phyloP scores from a whole-genome alignment of 2,329 filamentous ascomycete genomes.

The Aureobasidium sp. region DNA sequence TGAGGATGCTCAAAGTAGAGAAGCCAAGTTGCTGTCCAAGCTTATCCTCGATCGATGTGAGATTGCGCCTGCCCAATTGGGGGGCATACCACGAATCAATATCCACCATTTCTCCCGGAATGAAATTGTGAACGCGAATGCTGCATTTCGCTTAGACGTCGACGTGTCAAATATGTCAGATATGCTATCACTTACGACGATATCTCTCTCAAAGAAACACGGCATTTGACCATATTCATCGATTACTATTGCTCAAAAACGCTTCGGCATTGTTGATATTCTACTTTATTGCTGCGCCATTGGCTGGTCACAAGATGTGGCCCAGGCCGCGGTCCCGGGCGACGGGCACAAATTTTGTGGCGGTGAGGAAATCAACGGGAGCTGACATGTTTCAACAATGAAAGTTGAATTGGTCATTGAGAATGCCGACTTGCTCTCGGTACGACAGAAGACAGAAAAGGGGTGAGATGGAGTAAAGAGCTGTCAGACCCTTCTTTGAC shows the following conservation, averaged over 20 bases:
- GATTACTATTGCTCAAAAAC: not conserved
- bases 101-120: not conserved
- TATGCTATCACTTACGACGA: not conserved
- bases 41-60: not conserved
- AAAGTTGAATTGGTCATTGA: not conserved
- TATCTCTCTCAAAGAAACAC: not conserved
- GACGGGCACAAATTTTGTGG: not conserved
- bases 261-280: not conserved
- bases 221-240: not conserved
- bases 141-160: not conserved
- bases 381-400: constrained; percentile 4
- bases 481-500: not conserved
- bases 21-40: not conserved
- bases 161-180: not conserved
- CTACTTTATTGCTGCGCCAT: not conserved
- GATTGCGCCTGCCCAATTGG: constrained; percentile 1
- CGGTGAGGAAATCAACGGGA: not conserved
- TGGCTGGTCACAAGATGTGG: constrained; percentile 3
- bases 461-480: not conserved
- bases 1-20: not conserved
- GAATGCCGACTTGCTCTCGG: not conserved
- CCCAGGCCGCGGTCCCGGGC: not conserved
- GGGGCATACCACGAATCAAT: not conserved
- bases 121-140: not conserved
- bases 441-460: not conserved